Percentiles rank a stretch among this genome's conserved stretches.
Conservation (phyloP, 768 basidiomycete genomes). For the Trametes cingulata region DNA sequence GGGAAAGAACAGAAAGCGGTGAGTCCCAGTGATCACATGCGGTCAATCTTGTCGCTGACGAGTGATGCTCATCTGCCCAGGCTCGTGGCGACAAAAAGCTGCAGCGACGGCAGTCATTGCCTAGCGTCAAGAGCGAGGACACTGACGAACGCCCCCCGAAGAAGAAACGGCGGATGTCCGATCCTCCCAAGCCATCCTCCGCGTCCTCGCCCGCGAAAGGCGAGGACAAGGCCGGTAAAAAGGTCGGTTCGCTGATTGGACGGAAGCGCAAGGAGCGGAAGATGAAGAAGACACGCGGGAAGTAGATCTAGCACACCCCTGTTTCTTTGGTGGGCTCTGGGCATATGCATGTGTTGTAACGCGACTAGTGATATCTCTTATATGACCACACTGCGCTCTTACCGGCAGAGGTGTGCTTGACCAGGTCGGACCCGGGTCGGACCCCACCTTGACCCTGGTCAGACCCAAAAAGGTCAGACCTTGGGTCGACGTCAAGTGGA, state of each 20-base stretch:
- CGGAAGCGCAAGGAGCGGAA: slow-evolving; percentile 76
- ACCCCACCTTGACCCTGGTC: no score
- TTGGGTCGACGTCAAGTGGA: no score
- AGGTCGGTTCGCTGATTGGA: slow-evolving; percentile 73
- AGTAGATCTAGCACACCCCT: not conserved
- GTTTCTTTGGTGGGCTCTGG: not conserved
- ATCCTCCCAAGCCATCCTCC: slow-evolving; percentile 13
- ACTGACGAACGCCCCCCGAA: slow-evolving; percentile 41
- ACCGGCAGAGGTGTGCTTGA: no score
- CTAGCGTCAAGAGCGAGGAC: slow-evolving; percentile 28
- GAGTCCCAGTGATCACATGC: not conserved
- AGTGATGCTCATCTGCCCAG: not conserved
- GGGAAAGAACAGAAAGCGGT: slow-evolving; percentile 7
- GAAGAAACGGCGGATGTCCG: slow-evolving; percentile 43
- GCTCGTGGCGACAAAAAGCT: slow-evolving; percentile 16
- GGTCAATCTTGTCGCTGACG: not conserved
- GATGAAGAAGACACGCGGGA: slow-evolving; percentile 27
- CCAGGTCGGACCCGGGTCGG: no score
- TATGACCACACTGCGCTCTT: no score
- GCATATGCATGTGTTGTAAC: not conserved
- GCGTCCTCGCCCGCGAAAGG: not conserved
- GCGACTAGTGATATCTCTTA: no score
- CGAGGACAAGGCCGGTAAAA: slow-evolving; percentile 37
- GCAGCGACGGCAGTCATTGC: slow-evolving; percentile 18
- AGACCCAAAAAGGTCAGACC: no score